These are phyloP conservation scores for Aspergillus texensis DNA, from an alignment of 2,329 filamentous ascomycete genomes.

Conservation along the genomic window DNA sequence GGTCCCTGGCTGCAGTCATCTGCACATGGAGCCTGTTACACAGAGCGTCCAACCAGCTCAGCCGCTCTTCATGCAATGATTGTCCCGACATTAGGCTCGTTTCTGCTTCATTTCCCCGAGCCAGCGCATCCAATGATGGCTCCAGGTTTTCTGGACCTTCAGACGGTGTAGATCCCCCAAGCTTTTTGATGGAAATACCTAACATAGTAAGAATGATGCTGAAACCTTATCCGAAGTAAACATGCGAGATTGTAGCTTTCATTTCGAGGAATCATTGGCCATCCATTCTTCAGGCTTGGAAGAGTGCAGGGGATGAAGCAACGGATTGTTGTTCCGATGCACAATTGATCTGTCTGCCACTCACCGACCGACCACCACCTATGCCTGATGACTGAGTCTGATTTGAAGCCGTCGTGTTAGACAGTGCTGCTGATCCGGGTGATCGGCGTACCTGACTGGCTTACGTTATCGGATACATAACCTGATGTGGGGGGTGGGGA, in stretches of 20 bases:
- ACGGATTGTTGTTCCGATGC: background rate
- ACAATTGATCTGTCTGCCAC: background rate
- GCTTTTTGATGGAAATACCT: background rate
- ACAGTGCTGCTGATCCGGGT: conserved; percentile 1
- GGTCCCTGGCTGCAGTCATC: conserved; percentile 20
- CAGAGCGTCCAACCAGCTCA: conserved; percentile 16
- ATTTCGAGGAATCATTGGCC: background rate
- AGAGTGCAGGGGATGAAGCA: background rate
- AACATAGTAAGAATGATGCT: background rate
- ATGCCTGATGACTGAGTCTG: conserved; percentile 5
- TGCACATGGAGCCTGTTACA: conserved; percentile 18
- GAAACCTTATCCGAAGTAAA: background rate
- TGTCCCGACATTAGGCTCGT: conserved; percentile 23
- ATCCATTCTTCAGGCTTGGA: background rate
- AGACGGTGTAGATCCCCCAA: conserved; percentile 8
- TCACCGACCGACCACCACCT: background rate
- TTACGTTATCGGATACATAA: conserved; percentile 10
- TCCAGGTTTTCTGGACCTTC: background rate
- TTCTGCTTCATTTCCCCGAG: conserved; percentile 17
- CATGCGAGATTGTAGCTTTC: background rate
- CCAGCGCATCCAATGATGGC: conserved; percentile 15
- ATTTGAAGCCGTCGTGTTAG: conserved; percentile 5
- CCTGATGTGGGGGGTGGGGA: conserved; percentile 3
- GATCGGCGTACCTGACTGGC: conserved; percentile 18
- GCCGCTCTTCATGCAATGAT: conserved; percentile 24